Evolutionary conservation across 352 stramenopile genomes (phyloP), one percentile per base, ranked within the genome.

Genomic region (Pythium chondricola): DNA sequence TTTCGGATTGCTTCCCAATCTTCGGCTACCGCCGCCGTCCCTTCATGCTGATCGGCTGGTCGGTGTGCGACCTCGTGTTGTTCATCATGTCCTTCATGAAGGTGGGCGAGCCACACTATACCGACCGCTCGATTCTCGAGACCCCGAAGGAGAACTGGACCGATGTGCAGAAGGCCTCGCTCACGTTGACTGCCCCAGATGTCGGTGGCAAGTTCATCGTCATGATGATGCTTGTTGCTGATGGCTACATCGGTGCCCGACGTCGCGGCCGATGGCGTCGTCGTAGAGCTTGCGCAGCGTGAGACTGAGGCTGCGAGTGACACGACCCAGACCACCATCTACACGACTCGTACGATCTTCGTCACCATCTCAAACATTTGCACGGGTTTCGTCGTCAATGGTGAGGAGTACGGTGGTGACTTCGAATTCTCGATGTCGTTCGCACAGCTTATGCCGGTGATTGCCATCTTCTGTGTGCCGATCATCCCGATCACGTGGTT

Each of bases 241-340:
- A 76, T 43, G 72, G 69, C 1, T 84, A 82, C 56, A 40, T 84
- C 37, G 65, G 72, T n/a, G 57, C 70, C 2, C 1, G 70, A 77
- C 20, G 69, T 78, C 29, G 70, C 62, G 16, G 62, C 69, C 2
- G 70, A 82, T 37, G 73, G 52, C 58, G 61, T 80, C 14, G 67
- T 82, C 10, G 69, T 82, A 18, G 69, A 85, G 26, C 55, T 81
- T 3, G 73, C 73, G 2, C 73, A 85, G 39, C 67, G 73, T n/a
- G 72, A 84, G 36, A 67, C 67, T 2, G 18, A 69, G n/a, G 68
- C 63, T 3, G 69, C 73, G 32, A 69, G 72, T 32, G 72, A 67
- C 36, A 74, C 69, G 40, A 82, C 69, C 0, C 72, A 85, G 39
- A 76, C 73, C 14, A 56, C 43, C 16, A 75, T 85, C 43, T 85